Conservation (phyloP, 2,329 filamentous ascomycete species). For the Nemania sp. region DNA sequence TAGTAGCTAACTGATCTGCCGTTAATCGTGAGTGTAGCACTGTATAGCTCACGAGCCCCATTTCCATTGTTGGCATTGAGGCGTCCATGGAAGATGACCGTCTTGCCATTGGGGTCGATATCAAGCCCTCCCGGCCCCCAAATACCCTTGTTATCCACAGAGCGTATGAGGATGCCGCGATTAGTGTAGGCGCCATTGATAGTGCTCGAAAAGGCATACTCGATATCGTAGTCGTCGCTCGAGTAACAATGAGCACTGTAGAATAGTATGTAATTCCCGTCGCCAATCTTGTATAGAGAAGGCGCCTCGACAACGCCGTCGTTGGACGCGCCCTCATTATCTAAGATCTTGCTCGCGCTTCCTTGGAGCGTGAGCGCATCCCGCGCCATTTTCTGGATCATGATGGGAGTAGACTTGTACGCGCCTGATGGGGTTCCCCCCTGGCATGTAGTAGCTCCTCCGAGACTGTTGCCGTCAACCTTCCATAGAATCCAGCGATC, state of each 20-base stretch:
- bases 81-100: slow-evolving; percentile 49
- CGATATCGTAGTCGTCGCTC: slow-evolving; percentile 51
- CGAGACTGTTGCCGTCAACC: slow-evolving; percentile 50
- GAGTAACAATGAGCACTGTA: slow-evolving; percentile 52
- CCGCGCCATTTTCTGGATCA: slow-evolving; percentile 48
- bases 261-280: slow-evolving; percentile 48
- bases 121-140: slow-evolving; percentile 50
- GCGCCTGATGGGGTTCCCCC: slow-evolving; percentile 42
- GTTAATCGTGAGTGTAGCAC: slow-evolving; percentile 44
- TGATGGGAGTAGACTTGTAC: slow-evolving; percentile 49
- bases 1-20: slow-evolving; percentile 38
- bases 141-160: slow-evolving; percentile 47
- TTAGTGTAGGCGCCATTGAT: slow-evolving; percentile 48
- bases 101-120: slow-evolving; percentile 48
- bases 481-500: slow-evolving; percentile 52
- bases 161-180: slow-evolving; percentile 49
- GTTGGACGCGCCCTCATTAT: slow-evolving; percentile 48
- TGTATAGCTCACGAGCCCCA: slow-evolving; percentile 45
- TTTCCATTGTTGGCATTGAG: slow-evolving; percentile 37
- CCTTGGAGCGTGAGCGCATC: slow-evolving; percentile 47
- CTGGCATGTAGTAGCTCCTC: slow-evolving; percentile 49
- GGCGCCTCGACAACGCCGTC: slow-evolving; percentile 51
- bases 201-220: slow-evolving; percentile 50
- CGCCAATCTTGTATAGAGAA: slow-evolving; percentile 46
- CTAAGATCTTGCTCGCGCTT: slow-evolving; percentile 45